A percentile compares a stretch with the other conserved stretches of the same genome.
Conservation (phyloP, 1,139 yeast species). For the Suhomyces ambrosiae region DNA sequence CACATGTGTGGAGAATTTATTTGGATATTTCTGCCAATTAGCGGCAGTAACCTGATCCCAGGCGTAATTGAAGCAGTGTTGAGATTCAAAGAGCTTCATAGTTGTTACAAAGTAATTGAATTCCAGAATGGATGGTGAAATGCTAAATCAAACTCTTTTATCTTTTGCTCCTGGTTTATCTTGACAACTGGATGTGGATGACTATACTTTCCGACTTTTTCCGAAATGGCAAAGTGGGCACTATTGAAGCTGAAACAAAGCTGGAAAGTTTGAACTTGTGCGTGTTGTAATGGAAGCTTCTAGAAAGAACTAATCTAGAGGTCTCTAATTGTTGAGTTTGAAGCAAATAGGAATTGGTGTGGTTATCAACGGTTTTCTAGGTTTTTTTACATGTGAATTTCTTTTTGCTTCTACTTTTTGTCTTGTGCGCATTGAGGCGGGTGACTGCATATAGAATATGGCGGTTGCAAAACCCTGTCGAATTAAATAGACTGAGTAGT, state of each 20-base stretch:
- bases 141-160: too few species aligned
- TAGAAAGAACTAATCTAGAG: too few species aligned
- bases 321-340: neutral
- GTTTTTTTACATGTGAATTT: conserved; percentile 2
- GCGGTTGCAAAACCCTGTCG: conserved; percentile 1
- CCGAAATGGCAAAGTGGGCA: neutral
- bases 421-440: conserved; percentile 1
- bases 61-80: conserved; percentile 72
- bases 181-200: too few species aligned
- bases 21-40: conserved; percentile 96
- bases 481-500: too few species aligned
- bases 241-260: neutral
- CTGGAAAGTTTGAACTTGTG: too few species aligned
- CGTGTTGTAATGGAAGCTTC: too few species aligned
- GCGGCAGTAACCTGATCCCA: conserved; percentile 98
- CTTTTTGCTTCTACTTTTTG: conserved; percentile 3
- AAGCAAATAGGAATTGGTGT: too few species aligned
- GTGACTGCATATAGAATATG: neutral
- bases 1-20: conserved; percentile 90
- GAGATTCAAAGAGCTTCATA: conserved; percentile 79
- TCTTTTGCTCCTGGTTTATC: too few species aligned
- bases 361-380: too few species aligned
- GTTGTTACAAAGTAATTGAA: too few species aligned
- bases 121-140: neutral
- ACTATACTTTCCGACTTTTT: conserved; percentile 2